These are phyloP conservation scores for Golovinomyces cichoracearum DNA, from an alignment of 2,329 filamentous ascomycete genomes.

Conservation along the genomic window DNA sequence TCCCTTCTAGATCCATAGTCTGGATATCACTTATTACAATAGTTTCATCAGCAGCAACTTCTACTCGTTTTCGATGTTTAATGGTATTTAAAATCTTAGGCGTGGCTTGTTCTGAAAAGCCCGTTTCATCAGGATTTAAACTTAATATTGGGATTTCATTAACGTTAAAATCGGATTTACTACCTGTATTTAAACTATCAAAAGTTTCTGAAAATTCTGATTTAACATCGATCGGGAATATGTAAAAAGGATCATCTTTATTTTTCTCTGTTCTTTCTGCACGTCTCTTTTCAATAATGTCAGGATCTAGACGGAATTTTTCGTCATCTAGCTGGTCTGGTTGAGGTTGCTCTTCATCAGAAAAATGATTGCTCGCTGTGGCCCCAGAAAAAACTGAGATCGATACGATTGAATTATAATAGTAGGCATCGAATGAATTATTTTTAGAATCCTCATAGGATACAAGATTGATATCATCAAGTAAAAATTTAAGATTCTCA, in stretches of 20 bases:
- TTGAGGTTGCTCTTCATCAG: slow-evolving; percentile 20
- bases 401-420: slow-evolving; percentile 22
- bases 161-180: slow-evolving; percentile 60
- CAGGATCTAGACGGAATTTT: slow-evolving; percentile 43
- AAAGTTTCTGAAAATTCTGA: slow-evolving; percentile 39
- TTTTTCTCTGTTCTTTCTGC: slow-evolving; percentile 59
- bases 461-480: slow-evolving; percentile 29
- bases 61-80: slow-evolving; percentile 31
- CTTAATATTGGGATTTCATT: slow-evolving; percentile 93
- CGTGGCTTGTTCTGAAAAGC: slow-evolving; percentile 6
- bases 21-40: slow-evolving; percentile 28
- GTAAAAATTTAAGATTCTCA: slow-evolving; percentile 37
- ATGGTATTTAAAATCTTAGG: slow-evolving; percentile 16
- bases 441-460: slow-evolving; percentile 26
- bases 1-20: slow-evolving; percentile 26
- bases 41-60: slow-evolving; percentile 50
- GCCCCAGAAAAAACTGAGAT: slow-evolving; percentile 24
- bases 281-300: slow-evolving; percentile 47
- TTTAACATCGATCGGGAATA: slow-evolving; percentile 30
- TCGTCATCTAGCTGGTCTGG: slow-evolving; percentile 35
- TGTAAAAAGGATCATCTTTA: slow-evolving; percentile 89
- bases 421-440: slow-evolving; percentile 42
- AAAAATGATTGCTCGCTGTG: slow-evolving; percentile 26
- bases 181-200: slow-evolving; percentile 48
- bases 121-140: slow-evolving; percentile 40